Conservation (phyloP, 225 moss, liverwort and hornwort genomes). For the Sphagnum tenellum region DNA sequence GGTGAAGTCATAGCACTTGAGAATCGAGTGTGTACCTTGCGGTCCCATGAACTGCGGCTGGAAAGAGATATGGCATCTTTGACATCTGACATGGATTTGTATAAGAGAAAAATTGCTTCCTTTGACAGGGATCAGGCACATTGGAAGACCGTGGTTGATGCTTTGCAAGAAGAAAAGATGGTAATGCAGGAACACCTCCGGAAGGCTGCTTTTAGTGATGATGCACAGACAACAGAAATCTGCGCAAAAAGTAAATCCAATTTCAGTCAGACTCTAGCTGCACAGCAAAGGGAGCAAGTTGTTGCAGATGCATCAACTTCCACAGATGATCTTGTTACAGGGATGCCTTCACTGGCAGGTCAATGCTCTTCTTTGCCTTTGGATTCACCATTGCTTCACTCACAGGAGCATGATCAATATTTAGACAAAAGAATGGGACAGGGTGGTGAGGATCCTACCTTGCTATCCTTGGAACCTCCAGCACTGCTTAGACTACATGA, state of each 20-base stretch:
- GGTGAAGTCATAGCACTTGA: constrained; percentile 87
- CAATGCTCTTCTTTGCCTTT: constrained; percentile 48
- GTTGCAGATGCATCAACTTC: constrained; percentile 70
- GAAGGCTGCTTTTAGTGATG: constrained; percentile 46
- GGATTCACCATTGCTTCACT: constrained; percentile 39
- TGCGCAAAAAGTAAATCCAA: constrained; percentile 13
- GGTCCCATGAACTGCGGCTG: constrained; percentile 79
- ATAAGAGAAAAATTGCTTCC: constrained; percentile 45
- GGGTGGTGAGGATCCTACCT: constrained; percentile 4
- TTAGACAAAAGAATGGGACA: constrained; percentile 14
- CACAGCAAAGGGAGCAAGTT: constrained; percentile 25
- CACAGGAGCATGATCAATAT: constrained; percentile 17
- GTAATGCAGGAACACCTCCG: constrained; percentile 74
- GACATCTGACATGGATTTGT: constrained; percentile 45
- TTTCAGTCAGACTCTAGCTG: constrained; percentile 2
- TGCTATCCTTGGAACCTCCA: constrained; percentile 6
- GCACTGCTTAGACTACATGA: constrained; percentile 13
- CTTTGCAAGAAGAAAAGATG: constrained; percentile 95
- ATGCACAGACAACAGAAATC: constrained; percentile 23
- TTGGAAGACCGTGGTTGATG: constrained; percentile 77
- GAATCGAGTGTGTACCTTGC: constrained; percentile 66
- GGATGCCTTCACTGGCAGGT: constrained; percentile 27
- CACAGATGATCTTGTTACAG: constrained; percentile 64
- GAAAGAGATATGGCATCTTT: constrained; percentile 58
- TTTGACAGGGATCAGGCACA: constrained; percentile 78